phyloP scores from a whole-genome alignment of 768 basidiomycete species.

The Cantharellus anzutake region DNA sequence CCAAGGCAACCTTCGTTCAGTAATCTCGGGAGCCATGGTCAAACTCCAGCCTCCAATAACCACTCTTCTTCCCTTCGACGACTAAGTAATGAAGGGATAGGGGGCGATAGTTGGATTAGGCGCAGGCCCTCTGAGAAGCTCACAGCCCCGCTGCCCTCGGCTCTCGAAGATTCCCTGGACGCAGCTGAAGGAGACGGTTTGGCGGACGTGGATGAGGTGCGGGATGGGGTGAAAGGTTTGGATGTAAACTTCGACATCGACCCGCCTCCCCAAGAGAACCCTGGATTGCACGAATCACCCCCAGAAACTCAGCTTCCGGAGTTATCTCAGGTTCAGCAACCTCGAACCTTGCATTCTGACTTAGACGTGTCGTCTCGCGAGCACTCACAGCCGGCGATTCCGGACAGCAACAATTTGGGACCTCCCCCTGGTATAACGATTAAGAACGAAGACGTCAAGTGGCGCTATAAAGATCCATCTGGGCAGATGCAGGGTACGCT shows the following conservation, averaged over 20 bases:
- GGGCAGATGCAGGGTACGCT: conserved; percentile 74
- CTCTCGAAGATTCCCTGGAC: too few relatives aligned
- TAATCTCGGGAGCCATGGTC: not conserved
- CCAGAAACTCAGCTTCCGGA: not conserved
- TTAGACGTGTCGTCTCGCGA: too few relatives aligned
- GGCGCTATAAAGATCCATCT: conserved; percentile 85
- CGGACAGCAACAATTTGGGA: too few relatives aligned
- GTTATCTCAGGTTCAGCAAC: not conserved
- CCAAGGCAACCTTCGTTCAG: conserved; percentile 6
- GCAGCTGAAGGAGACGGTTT: too few relatives aligned
- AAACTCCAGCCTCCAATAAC: not conserved
- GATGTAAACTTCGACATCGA: too few relatives aligned
- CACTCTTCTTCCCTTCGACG: conserved; percentile 3
- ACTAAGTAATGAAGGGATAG: conserved; percentile 5
- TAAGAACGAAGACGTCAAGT: conserved; percentile 33
- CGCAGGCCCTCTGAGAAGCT: not conserved
- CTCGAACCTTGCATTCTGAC: not conserved
- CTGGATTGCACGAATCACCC: too few relatives aligned
- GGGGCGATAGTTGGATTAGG: conserved; percentile 6
- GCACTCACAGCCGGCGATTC: too few relatives aligned
- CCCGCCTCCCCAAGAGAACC: too few relatives aligned
- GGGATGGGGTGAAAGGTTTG: too few relatives aligned
- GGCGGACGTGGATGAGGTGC: too few relatives aligned
- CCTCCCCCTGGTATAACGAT: not conserved
- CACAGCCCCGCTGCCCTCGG: too few relatives aligned